Percentiles rank a stretch among this genome's conserved stretches.
These are phyloP conservation scores for Platismatia glauca DNA, from an alignment of 495 filamentous ascomycete species.

Conservation along the genomic window DNA sequence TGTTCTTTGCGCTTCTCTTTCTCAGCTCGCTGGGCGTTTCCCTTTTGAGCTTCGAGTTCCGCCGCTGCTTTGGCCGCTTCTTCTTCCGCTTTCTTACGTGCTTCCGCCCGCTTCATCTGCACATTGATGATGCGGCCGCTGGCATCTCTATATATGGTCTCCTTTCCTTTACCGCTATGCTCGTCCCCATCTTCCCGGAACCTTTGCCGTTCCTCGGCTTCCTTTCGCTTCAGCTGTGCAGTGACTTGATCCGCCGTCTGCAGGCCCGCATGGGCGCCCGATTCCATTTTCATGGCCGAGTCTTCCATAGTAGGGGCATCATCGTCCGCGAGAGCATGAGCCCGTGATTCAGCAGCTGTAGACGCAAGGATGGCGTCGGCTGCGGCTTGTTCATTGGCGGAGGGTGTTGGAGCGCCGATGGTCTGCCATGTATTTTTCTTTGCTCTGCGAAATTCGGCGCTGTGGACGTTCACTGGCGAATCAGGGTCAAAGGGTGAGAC, in stretches of 20 bases:
- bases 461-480: slow-evolving; percentile 40
- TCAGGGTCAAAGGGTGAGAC: slow-evolving; percentile 14
- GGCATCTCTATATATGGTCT: slow-evolving; percentile 91
- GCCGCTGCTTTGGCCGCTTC: slow-evolving; percentile 54
- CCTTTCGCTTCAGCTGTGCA: slow-evolving; percentile 51
- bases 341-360: slow-evolving; percentile 54
- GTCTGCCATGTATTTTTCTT: slow-evolving; percentile 76
- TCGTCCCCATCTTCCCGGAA: slow-evolving; percentile 18
- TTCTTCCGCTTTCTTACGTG: slow-evolving; percentile 62
- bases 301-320: slow-evolving; percentile 35
- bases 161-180: slow-evolving; percentile 41
- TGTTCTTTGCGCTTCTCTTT: slow-evolving; percentile 49
- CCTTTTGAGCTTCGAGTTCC: slow-evolving; percentile 57
- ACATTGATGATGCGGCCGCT: slow-evolving; percentile 87
- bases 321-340: slow-evolving; percentile 38
- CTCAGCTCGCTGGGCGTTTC: slow-evolving; percentile 68
- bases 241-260: slow-evolving; percentile 75
- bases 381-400: slow-evolving; percentile 47
- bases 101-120: slow-evolving; percentile 79
- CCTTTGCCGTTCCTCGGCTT: slow-evolving; percentile 31
- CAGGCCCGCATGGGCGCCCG: slow-evolving; percentile 76
- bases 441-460: slow-evolving; percentile 63
- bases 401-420: slow-evolving; percentile 45
- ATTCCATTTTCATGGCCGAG: slow-evolving; percentile 53
- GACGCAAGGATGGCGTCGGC: slow-evolving; percentile 79